These are phyloP conservation scores for Zygotorulaspora chibaensis DNA, from an alignment of 805 yeast species.

Conservation along the genomic window DNA sequence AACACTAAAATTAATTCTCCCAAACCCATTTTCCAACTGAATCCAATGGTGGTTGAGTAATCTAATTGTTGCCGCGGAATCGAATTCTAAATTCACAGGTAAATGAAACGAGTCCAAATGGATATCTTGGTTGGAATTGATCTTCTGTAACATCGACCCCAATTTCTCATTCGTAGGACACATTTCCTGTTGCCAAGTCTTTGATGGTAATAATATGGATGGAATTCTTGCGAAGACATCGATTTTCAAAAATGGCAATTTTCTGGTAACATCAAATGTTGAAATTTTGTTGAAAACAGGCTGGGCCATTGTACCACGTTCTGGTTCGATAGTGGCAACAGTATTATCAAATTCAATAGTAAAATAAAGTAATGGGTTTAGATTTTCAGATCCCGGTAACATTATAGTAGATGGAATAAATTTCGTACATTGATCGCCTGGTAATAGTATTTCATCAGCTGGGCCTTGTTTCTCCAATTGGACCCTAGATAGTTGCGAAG, in stretches of 20 bases:
- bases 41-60: constrained; percentile 64
- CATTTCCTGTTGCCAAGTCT: constrained; percentile 32
- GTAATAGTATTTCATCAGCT: constrained; percentile 34
- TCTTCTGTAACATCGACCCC: constrained; percentile 31
- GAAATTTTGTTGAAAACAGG: constrained; percentile 88
- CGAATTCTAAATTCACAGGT: constrained; percentile 50
- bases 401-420: constrained; percentile 52
- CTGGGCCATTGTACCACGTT: constrained; percentile 68
- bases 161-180: constrained; percentile 28
- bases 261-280: constrained; percentile 79
- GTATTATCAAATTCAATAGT: constrained; percentile 94
- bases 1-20: constrained; percentile 56
- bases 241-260: constrained; percentile 56
- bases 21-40: constrained; percentile 39
- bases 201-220: constrained; percentile 50
- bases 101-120: constrained; percentile 68
- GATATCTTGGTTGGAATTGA: constrained; percentile 56
- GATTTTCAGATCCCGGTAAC: constrained; percentile 50
- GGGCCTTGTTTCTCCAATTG: constrained; percentile 30
- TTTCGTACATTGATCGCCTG: constrained; percentile 31
- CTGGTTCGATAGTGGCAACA: constrained; percentile 82
- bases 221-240: constrained; percentile 81
- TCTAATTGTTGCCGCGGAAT: constrained; percentile 49
- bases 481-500: constrained; percentile 27
- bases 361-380: constrained; percentile 70